A percentile compares a stretch with the other conserved stretches of the same genome.
Conservation (phyloP, 1,284 basidiomycete genomes). For the Fistulina hepatica region DNA sequence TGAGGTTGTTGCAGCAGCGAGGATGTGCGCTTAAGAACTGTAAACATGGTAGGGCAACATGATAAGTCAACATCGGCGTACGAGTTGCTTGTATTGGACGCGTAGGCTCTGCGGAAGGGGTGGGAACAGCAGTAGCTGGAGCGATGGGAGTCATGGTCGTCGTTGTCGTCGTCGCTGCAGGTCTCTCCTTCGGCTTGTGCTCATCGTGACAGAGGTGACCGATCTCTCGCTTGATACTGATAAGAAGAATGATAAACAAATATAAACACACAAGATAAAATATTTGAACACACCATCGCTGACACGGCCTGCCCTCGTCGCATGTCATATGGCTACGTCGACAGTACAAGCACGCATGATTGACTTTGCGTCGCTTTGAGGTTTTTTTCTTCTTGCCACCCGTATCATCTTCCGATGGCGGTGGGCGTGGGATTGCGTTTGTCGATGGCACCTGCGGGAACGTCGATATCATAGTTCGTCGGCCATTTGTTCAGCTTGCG, state of each 20-base stretch:
- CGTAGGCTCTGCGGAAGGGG: no score
- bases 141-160: conserved; percentile 7
- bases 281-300: conserved; percentile 62
- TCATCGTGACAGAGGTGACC: conserved; percentile 87
- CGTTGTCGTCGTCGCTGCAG: conserved; percentile 17
- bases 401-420: conserved; percentile 1
- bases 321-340: conserved; percentile 90
- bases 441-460: neutral
- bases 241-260: conserved; percentile 4
- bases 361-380: conserved; percentile 69
- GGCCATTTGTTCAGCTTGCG: no score
- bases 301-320: conserved; percentile 81
- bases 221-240: conserved; percentile 84
- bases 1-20: conserved; percentile 27
- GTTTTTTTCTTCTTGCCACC: conserved; percentile 37
- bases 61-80: conserved; percentile 18
- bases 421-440: neutral
- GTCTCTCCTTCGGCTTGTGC: conserved; percentile 49
- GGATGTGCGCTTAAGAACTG: neutral
- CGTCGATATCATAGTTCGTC: no score
- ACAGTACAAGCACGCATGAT: conserved; percentile 91
- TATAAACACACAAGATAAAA: conserved; percentile 6
- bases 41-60: neutral
- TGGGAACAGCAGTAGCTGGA: no score
- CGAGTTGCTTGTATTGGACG: no score